Evolutionary conservation across 768 basidiomycete species (phyloP).

Genomic region (Heimioporus sp.): DNA sequence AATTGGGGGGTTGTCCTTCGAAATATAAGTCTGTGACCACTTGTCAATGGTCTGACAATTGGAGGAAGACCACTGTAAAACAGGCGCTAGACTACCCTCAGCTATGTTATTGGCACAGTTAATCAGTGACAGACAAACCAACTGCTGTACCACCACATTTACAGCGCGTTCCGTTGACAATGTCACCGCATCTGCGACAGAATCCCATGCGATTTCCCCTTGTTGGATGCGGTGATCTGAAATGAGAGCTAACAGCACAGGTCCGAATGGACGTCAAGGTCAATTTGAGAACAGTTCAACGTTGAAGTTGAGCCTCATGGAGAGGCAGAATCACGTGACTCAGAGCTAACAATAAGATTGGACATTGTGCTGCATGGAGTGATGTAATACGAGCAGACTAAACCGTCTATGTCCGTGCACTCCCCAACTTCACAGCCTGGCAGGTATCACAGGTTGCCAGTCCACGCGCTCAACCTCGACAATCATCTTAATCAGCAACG

Average conservation of each 20-base stretch:
- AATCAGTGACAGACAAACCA: constrained; percentile 48
- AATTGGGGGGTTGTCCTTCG: constrained; percentile 49
- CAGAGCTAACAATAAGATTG: too few relatives aligned
- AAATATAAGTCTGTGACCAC: constrained; percentile 81
- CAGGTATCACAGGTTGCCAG: constrained; percentile 49
- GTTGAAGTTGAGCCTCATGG: constrained; percentile 4
- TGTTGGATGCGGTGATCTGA: neutral
- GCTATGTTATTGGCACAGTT: constrained; percentile 2
- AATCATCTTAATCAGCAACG: constrained; percentile 39
- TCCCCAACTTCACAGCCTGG: constrained; percentile 22
- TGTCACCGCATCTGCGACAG: constrained; percentile 83
- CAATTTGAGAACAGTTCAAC: neutral
- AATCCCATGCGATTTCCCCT: constrained; percentile 59
- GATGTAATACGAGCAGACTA: neutral
- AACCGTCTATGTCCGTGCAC: neutral
- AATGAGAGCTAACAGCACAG: neutral
- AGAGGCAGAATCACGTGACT: too few relatives aligned
- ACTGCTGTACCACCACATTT: constrained; percentile 79
- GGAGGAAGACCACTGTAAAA: constrained; percentile 56
- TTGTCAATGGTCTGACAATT: constrained; percentile 52
- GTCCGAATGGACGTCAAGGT: neutral
- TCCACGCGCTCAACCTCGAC: constrained; percentile 60
- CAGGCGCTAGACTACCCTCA: constrained; percentile 50
- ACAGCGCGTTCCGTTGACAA: constrained; percentile 68
- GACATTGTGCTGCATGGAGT: too few relatives aligned